Evolutionary conservation across 2,329 filamentous ascomycete species (phyloP), one percentile per base, ranked within the genome.

Genomic region (Trichoderma koningii): DNA sequence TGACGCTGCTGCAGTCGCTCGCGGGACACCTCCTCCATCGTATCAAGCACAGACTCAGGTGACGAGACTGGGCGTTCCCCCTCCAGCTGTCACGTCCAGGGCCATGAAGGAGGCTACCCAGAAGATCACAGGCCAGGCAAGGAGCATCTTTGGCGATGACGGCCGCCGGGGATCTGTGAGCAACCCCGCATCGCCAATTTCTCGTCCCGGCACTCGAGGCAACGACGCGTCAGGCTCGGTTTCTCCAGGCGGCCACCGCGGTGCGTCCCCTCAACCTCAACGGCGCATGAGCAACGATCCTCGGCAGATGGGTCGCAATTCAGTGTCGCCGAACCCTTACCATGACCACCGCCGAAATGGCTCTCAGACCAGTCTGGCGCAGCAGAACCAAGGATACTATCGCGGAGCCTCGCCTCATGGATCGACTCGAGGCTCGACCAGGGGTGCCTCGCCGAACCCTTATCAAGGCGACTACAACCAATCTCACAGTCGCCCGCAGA

Each of bases 61-160:
- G 52, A 91, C 90, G 73, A 85, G 91, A 66, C 84, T 98, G 4
- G 95, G 93, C 62, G 91, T 94, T 14, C 96, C 95, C 2, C 89
- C 94, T 66, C 93, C 94, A 2, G 95, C 95, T 1, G 92, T 96
- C 67, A 99, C 96, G 0, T 91, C 92, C 4, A 91, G 90, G 68
- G 92, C 95, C 55, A 99, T 99, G 96, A 92, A 97, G 73, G 91
- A 96, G 76, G 92, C 93, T 4, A 95, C 93, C 0, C 90, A 96
- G 71, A 93, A 93, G 76, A 97, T 94, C 72, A 87, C 90, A 23
- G 87, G 88, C 52, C 91, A 97, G 76, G 92, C 91, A 3, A 86
- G 92, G 50, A 92, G 85, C 72, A 89, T 97, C 80, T 95, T 96
- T 76, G 82, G 73, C 38, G 76, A 78, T 1, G 74, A 73, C 17